Conservation (phyloP, 2,329 filamentous ascomycete species). For the Ophiostoma sp. region DNA sequence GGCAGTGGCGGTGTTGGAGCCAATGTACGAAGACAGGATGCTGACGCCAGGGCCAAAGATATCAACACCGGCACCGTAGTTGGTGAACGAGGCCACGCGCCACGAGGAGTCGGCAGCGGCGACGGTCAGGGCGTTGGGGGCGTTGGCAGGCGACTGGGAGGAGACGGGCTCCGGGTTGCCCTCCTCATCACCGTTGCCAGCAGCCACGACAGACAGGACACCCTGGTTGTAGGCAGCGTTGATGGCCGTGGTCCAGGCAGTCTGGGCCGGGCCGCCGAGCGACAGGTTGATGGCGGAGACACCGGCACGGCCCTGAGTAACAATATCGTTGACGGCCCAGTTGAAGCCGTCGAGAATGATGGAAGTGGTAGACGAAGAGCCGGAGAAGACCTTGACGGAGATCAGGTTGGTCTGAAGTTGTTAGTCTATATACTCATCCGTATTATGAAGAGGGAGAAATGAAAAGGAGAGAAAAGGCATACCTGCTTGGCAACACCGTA, state of each 20-base stretch:
- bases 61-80: conserved; percentile 98
- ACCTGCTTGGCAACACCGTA: conserved; percentile 99
- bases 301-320: conserved; percentile 85
- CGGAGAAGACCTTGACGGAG: conserved; percentile 98
- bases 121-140: conserved; percentile 86
- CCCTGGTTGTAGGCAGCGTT: conserved; percentile 88
- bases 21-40: conserved; percentile 98
- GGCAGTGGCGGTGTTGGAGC: conserved; percentile 92
- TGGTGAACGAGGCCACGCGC: conserved; percentile 99
- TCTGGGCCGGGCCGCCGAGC: conserved; percentile 94
- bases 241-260: conserved; percentile 82
- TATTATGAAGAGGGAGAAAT: too few relatives aligned
- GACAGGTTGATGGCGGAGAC: conserved; percentile 99
- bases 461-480: too few relatives aligned
- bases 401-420: conserved; percentile 60
- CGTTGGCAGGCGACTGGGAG: conserved; percentile 96
- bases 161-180: conserved; percentile 53
- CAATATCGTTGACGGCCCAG: conserved; percentile 69
- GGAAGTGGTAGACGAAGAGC: conserved; percentile 96
- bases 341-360: conserved; percentile 98
- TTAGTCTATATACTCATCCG: too few relatives aligned
- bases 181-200: conserved; percentile 97
- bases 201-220: conserved; percentile 95
- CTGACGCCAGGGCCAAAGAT: conserved; percentile 97
- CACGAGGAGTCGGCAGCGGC: conserved; percentile 90